phyloP scores from a whole-genome alignment of 1,139 yeast species.

The Blastobotrys arbuscula region DNA sequence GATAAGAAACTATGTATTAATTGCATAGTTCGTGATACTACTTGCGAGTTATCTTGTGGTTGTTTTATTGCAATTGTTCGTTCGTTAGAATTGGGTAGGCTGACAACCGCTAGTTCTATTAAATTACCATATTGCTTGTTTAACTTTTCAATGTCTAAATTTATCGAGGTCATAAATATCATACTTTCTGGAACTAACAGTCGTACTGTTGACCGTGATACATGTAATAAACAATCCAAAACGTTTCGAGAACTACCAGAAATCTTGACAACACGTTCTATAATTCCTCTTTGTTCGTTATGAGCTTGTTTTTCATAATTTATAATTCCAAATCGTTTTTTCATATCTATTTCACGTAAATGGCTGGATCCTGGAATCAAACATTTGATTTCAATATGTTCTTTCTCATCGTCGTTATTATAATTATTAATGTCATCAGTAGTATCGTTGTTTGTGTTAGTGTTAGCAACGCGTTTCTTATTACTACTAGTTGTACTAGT shows the following conservation, averaged over 20 bases:
- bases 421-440: not conserved
- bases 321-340: conserved; percentile 8
- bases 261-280: conserved; percentile 68
- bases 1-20: not conserved
- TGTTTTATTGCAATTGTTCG: conserved; percentile 50
- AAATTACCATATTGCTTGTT: not conserved
- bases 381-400: conserved; percentile 7
- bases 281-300: conserved; percentile 48
- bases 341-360: conserved; percentile 8
- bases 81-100: conserved; percentile 72
- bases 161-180: conserved; percentile 2
- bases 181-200: conserved; percentile 10
- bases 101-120: conserved; percentile 63
- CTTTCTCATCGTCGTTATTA: conserved; percentile 8
- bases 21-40: conserved; percentile 2
- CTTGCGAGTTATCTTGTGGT: not conserved
- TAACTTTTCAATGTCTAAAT: not conserved
- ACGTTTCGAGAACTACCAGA: conserved; percentile 70
- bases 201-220: conserved; percentile 5
- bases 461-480: not conserved
- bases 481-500: not conserved
- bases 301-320: not conserved
- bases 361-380: conserved; percentile 8
- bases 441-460: not conserved
- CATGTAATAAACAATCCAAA: conserved; percentile 43